Evolutionary conservation across 805 yeast genomes (phyloP), one percentile per base, ranked within the genome.

Genomic region (Scheffersomyces ergatensis): DNA sequence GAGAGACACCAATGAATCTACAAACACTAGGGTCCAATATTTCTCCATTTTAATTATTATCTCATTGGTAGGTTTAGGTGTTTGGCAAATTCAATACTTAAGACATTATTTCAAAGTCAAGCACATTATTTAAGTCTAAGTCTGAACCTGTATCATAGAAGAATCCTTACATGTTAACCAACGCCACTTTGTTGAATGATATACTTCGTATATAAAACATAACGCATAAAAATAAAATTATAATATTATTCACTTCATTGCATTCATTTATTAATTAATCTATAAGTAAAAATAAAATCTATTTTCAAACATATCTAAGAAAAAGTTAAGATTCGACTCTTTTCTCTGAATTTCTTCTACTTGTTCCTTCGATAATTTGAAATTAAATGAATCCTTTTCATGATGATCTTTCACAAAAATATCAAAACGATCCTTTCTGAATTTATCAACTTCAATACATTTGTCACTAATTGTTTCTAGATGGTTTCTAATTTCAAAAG

Each of bases 1-100:
- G 67, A 85, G 99, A 72, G 95, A 93, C 63, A 93, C 99, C 38
- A 93, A 93, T 67, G 99, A 93, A 72, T 83, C 95, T 33, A 93
- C 99, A 38, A 93, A 93, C 69, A 76, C 84, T 52, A 83, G 99
- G 62, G 97, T 92, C 44, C 83, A 89, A 70, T 82, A 83, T 69
- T 93, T 93, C 63, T 87, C 96, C 13, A 54, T 86, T 24, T 56
- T 82, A 34, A 79, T 89, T 45, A 74, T 89, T 43, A 23, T 83
- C 30, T 74, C 89, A 27, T 77, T 93, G 61, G 59, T 89, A 38
- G 79, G 80, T 19, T 79, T 93, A 54, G 97, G 97, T 37, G 82
- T 76, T 29, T 92, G 97, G 95, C 98, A 93, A 75, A 76, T 93
- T 51, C 79, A 81, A 53, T 93, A 93, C 69, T 77, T 93, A 69